Evolutionary conservation across 495 filamentous ascomycete species (phyloP).

Genomic region (Penicillium chermesinum): DNA sequence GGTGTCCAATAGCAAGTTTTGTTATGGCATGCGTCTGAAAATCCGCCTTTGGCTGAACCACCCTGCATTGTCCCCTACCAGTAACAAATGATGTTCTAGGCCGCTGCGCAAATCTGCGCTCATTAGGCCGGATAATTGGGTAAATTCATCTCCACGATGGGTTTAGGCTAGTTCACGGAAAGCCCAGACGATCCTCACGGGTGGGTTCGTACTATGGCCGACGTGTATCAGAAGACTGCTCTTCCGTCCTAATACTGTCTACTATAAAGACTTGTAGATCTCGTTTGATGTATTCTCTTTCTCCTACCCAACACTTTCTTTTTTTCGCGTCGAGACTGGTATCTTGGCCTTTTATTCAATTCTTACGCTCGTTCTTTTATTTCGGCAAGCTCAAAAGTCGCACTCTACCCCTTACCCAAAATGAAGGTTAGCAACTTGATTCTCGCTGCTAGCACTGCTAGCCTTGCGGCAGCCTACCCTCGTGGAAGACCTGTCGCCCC

Average conservation of each 20-base stretch:
- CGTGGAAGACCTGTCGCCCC: conserved; percentile 12
- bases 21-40: too few species aligned
- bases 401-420: conserved; percentile 14
- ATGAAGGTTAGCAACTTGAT: conserved; percentile 26
- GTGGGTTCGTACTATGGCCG: neutral
- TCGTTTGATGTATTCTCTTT: neutral
- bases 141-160: too few species aligned
- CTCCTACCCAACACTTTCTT: conserved; percentile 9
- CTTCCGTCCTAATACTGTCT: neutral
- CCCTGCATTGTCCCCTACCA: too few species aligned
- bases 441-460: conserved; percentile 22
- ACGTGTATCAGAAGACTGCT: neutral
- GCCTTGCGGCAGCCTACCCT: conserved; percentile 19
- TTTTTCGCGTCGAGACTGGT: conserved; percentile 24
- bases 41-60: too few species aligned
- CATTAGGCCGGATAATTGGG: too few species aligned
- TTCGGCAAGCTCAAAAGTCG: conserved; percentile 22
- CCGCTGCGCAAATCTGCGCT: too few species aligned
- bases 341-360: conserved; percentile 18
- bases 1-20: too few species aligned
- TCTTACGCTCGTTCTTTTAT: conserved; percentile 12
- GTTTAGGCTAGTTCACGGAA: neutral
- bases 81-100: too few species aligned
- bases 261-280: conserved; percentile 3
- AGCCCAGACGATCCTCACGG: neutral